A percentile compares a stretch with the other conserved stretches of the same genome.
These are phyloP conservation scores for Penicillium ochrochloron DNA, from an alignment of 495 filamentous ascomycete genomes.

Conservation along the genomic window DNA sequence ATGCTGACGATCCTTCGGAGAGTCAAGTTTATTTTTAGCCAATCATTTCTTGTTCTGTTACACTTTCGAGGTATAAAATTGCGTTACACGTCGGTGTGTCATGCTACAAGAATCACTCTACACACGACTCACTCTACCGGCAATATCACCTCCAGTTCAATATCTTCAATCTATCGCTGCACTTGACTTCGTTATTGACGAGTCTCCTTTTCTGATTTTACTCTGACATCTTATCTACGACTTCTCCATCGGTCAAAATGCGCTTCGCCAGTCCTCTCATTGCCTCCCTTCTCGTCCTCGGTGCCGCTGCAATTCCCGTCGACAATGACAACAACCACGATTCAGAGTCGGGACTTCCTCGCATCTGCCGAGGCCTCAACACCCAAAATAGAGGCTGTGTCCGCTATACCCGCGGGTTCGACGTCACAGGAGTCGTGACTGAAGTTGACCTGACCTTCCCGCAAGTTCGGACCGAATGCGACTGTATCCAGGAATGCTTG, in stretches of 20 bases:
- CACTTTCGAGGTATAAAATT: neutral
- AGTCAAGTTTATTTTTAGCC: neutral
- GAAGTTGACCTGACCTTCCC: neutral
- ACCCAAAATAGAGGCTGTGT: neutral
- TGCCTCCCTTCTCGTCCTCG: neutral
- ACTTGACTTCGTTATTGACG: neutral
- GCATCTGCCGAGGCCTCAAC: neutral
- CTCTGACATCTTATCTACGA: neutral
- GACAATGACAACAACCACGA: neutral
- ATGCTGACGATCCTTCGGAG: neutral
- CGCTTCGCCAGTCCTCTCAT: neutral
- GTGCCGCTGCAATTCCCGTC: neutral
- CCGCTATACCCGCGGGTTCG: slow-evolving; percentile 1
- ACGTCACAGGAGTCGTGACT: neutral
- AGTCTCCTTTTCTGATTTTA: neutral
- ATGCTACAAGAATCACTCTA: neutral
- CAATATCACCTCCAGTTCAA: neutral
- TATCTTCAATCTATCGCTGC: neutral
- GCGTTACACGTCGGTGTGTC: neutral
- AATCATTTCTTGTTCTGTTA: neutral
- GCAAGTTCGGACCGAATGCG: neutral
- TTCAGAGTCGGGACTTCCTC: neutral
- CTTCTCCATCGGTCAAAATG: neutral
- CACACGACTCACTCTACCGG: neutral
- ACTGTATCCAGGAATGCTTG: neutral